Percentiles rank a stretch among this genome's conserved stretches.
Conservation (phyloP, 2,329 filamentous ascomycete species). For the Camillea tinctor region DNA sequence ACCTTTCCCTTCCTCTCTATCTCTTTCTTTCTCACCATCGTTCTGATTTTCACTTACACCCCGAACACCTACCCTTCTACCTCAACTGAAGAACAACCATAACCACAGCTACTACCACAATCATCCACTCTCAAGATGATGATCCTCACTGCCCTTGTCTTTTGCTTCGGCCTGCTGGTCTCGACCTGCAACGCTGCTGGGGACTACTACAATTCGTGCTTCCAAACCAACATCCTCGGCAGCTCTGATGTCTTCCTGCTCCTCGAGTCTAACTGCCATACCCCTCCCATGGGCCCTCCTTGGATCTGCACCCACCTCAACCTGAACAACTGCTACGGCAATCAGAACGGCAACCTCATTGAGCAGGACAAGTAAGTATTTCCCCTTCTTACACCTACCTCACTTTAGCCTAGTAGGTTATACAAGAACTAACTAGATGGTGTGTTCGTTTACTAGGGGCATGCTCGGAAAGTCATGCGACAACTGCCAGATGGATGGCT, state of each 20-base stretch:
- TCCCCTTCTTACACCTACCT: background rate
- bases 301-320: slow-evolving; percentile 2
- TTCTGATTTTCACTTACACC: too few species aligned
- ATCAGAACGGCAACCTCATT: background rate
- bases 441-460: background rate
- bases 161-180: background rate
- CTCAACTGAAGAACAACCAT: too few species aligned
- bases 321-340: slow-evolving; percentile 1
- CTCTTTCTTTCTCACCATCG: too few species aligned
- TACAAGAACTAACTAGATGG: background rate
- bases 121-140: background rate
- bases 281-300: slow-evolving; percentile 5
- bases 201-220: background rate
- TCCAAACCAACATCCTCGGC: slow-evolving; percentile 1
- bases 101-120: too few species aligned
- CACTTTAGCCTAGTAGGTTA: background rate
- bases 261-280: background rate
- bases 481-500: background rate
- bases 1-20: too few species aligned
- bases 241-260: background rate
- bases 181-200: background rate
- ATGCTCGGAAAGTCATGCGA: background rate
- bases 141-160: background rate
- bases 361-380: background rate
- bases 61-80: too few species aligned